phyloP scores from a whole-genome alignment of 106 monocot species.

The Apostasia shenzhenica region DNA sequence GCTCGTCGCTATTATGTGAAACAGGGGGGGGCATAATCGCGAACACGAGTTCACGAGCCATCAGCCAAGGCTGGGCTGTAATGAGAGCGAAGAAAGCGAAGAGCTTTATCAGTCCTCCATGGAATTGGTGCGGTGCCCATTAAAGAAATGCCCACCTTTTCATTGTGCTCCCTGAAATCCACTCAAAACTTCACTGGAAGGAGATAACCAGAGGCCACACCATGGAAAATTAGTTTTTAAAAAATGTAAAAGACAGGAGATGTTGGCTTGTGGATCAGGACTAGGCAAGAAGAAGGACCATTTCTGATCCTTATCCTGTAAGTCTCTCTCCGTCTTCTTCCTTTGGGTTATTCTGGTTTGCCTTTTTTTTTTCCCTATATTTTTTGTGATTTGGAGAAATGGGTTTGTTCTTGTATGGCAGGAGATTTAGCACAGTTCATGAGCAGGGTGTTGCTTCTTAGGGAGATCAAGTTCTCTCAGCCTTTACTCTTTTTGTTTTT shows the following conservation, averaged over 20 bases:
- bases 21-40: too few relatives aligned
- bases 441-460: too few relatives aligned
- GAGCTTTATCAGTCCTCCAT: neutral
- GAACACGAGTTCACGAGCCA: too few relatives aligned
- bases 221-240: neutral
- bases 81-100: too few relatives aligned
- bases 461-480: too few relatives aligned
- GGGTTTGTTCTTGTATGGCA: neutral
- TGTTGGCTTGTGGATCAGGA: neutral
- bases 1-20: too few relatives aligned
- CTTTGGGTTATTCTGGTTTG: neutral
- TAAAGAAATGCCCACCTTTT: neutral
- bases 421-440: too few relatives aligned
- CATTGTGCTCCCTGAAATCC: neutral
- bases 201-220: neutral
- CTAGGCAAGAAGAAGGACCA: neutral
- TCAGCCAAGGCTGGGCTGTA: too few relatives aligned
- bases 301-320: neutral
- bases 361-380: neutral
- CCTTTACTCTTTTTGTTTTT: neutral
- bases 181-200: neutral
- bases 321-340: neutral
- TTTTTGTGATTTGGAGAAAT: neutral
- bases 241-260: neutral
- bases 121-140: constrained; percentile 4